phyloP scores from a whole-genome alignment of 164 flowering plant species.

The Hamamelis virginiana region DNA sequence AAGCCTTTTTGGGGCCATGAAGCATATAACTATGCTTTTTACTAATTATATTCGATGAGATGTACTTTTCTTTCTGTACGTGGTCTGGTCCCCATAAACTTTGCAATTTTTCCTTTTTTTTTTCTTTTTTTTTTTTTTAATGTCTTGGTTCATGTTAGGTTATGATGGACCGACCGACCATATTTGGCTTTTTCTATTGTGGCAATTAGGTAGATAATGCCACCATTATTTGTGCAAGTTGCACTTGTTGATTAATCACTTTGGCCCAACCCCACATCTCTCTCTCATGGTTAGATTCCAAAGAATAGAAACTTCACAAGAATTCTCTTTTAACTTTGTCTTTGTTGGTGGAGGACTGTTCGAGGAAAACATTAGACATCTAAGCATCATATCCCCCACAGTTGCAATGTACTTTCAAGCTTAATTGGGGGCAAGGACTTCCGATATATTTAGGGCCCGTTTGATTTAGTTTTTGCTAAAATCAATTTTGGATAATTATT shows the following conservation, averaged over 20 bases:
- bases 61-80: background rate
- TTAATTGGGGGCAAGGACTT: no score
- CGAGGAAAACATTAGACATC: background rate
- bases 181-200: background rate
- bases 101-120: background rate
- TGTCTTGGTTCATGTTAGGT: background rate
- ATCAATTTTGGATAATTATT: no score
- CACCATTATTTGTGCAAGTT: background rate
- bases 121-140: no score
- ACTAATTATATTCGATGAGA: no score
- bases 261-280: background rate
- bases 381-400: no score
- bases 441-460: no score
- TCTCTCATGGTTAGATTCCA: background rate
- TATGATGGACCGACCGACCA: background rate
- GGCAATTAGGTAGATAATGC: background rate
- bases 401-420: no score
- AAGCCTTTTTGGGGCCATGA: no score
- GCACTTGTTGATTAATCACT: background rate
- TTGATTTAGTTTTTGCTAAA: no score
- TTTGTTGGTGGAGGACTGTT: background rate
- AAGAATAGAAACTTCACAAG: background rate
- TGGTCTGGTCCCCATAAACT: background rate
- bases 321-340: background rate
- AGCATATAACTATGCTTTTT: no score